Conservation (phyloP, 345 rosid genomes). For the Lepidium didymum region DNA sequence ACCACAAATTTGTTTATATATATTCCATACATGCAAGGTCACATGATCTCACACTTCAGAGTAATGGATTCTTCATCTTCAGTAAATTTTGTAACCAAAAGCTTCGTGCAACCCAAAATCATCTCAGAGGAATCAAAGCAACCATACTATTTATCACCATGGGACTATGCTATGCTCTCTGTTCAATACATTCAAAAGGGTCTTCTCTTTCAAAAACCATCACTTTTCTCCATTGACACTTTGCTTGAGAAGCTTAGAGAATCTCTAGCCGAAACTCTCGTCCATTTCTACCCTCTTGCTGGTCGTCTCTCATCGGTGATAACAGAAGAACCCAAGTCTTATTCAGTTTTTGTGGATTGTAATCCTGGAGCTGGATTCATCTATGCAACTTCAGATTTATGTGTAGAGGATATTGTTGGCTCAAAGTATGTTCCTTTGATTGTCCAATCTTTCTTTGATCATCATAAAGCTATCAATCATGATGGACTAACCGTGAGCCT, state of each 20-base stretch:
- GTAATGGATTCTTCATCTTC: conserved; percentile 18
- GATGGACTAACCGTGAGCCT: conserved; percentile 17
- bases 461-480: conserved; percentile 14
- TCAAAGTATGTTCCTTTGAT: conserved; percentile 13
- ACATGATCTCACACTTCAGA: not conserved
- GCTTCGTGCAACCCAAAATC: conserved; percentile 32
- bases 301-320: conserved; percentile 48
- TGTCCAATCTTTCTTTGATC: conserved; percentile 24
- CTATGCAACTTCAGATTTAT: conserved; percentile 37
- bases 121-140: conserved; percentile 32
- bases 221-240: conserved; percentile 35
- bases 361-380: conserved; percentile 59
- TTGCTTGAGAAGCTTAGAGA: conserved; percentile 36
- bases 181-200: conserved; percentile 69
- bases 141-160: conserved; percentile 49
- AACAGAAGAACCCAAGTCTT: conserved; percentile 30
- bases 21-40: not conserved
- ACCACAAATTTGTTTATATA: not conserved
- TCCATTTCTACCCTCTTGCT: conserved; percentile 70
- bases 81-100: conserved; percentile 8
- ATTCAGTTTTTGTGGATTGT: conserved; percentile 48
- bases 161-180: conserved; percentile 74
- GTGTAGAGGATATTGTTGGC: conserved; percentile 36
- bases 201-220: conserved; percentile 48
- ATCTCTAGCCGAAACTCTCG: conserved; percentile 62